Base-by-base conservation (phyloP, 371 early-diverging fungal genomes). In the Mucor piriformis region DNA sequence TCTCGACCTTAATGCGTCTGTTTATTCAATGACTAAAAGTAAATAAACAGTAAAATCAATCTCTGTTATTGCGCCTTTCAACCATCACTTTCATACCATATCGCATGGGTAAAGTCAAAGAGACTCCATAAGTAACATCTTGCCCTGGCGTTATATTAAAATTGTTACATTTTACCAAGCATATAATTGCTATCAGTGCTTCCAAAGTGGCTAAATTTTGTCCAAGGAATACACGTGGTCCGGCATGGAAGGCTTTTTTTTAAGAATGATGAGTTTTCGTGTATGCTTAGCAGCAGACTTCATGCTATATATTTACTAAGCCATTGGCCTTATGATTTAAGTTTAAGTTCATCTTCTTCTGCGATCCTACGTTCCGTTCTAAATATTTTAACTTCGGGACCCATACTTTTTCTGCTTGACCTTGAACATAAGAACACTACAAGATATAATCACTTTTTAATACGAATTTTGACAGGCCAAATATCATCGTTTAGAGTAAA, bases 231-330 rank as follows among this genome's bases (percentile, higher is more conserved):
- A 86, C 77, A 24, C 91, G 77, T 2, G 91, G 90, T 0, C 91
- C 90, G 8, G 85, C 87, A 54, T 88, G 85, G 68, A 88, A 88
- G 3, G 74, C 77, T 42, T n/a, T n/a, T n/a, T n/a, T n/a, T n/a
- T n/a, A n/a, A n/a, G n/a, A n/a, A 18, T 8, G 18, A 42, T 8
- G 18, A 42, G 16, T 3, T 37, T 37, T 37, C n/a, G 42, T 42
- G 6, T 1, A 18, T 5, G 18, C 18, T 20, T 16, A 8, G 8
- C 18, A n/a, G 16, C 38, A n/a, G n/a, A n/a, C n/a, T n/a, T 38
- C 16, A 13, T 38, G 11, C 6, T 15, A 1, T 11, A 42, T 42
- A 42, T 6, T 18, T 42, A 42, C 42, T 18, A 6, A 75, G 75
- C 77, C 77, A 80, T 54, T 75, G 63, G 12, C 77, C 77, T 59